Conservation (phyloP, 2,329 filamentous ascomycete species). For the Monosporascus cannonballus region DNA sequence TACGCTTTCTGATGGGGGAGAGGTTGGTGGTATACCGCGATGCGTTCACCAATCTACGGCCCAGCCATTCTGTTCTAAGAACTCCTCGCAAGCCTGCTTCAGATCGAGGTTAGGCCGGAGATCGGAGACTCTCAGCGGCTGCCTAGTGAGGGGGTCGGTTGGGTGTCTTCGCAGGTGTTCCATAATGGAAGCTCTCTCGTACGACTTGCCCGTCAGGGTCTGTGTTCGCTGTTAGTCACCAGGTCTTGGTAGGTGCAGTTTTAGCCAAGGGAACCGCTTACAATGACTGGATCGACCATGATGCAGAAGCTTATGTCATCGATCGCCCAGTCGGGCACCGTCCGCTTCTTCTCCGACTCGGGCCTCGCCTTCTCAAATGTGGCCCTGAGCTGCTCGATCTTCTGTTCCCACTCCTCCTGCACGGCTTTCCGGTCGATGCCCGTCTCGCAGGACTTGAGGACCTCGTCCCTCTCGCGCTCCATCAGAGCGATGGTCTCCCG, state of each 20-base stretch:
- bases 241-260: background rate
- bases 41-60: slow-evolving; percentile 76
- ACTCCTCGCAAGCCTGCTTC: slow-evolving; percentile 78
- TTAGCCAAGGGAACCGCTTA: slow-evolving; percentile 24
- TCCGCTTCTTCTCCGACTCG: slow-evolving; percentile 39
- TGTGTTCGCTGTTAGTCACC: slow-evolving; percentile 17
- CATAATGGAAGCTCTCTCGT: slow-evolving; percentile 78
- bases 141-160: slow-evolving; percentile 79
- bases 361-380: slow-evolving; percentile 48
- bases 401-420: slow-evolving; percentile 38
- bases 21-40: background rate
- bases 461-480: slow-evolving; percentile 38
- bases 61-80: slow-evolving; percentile 83
- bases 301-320: slow-evolving; percentile 71
- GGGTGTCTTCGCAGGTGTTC: slow-evolving; percentile 73
- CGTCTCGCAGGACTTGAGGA: slow-evolving; percentile 18
- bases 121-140: slow-evolving; percentile 62
- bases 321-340: slow-evolving; percentile 70
- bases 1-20: no score
- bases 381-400: slow-evolving; percentile 36
- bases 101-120: slow-evolving; percentile 77
- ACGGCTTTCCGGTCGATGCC: slow-evolving; percentile 41
- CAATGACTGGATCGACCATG: slow-evolving; percentile 64
- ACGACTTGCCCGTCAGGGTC: slow-evolving; percentile 85
- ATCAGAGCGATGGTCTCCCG: slow-evolving; percentile 51